Evolutionary conservation across 495 filamentous ascomycete genomes (phyloP), one percentile per base, ranked within the genome.

Genomic region (Saxophila tyrrhenica): DNA sequence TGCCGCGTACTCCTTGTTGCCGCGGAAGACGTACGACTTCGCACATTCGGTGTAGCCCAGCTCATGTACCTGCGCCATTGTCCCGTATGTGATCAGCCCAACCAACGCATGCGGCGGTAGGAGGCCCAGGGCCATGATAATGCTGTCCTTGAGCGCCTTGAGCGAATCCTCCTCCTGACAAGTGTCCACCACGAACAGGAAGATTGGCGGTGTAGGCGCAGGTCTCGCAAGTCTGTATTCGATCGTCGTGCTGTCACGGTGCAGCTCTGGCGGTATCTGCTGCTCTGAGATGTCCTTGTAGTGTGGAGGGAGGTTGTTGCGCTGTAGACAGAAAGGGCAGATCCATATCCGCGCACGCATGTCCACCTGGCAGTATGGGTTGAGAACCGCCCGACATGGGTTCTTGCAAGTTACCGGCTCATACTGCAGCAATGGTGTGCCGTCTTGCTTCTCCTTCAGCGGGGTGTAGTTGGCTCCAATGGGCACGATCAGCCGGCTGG

Each of bases 21-120:
- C 94, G 23, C 94, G 80, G 76, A 99, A 99, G 19, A 99, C 94
- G 64, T 96, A 99, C n/a, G 94, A 95, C 72, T 99, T 99, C 56
- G 92, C 87, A 65, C 94, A 97, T 67, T 96, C 92, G 32, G 85
- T 89, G 67, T 99, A 99, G 52, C 94, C 94, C 63, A 99, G 84
- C 72, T 99, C 94, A 64, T 99, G 94, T 22, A 99, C 87, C 80
- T 97, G 90, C 39, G 90, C 77, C 91, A 96, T 99, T 44, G 92
- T 97, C 43, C 94, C 94, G 65, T 79, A 99, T 35, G 94, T 97
- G 62, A 99, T 86, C 59, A 99, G 72, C 25, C 94, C 94, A 56
- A 99, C 94, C 51, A 99, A 75, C 21, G 94, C 89, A 74, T 94
- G 84, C 48, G 89, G 86, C 25, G 94, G 94, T 45, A 99, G 76